Evolutionary conservation across 2,329 filamentous ascomycete species (phyloP), one percentile per base, ranked within the genome.

Genomic region (Pseudopyricularia javanii): DNA sequence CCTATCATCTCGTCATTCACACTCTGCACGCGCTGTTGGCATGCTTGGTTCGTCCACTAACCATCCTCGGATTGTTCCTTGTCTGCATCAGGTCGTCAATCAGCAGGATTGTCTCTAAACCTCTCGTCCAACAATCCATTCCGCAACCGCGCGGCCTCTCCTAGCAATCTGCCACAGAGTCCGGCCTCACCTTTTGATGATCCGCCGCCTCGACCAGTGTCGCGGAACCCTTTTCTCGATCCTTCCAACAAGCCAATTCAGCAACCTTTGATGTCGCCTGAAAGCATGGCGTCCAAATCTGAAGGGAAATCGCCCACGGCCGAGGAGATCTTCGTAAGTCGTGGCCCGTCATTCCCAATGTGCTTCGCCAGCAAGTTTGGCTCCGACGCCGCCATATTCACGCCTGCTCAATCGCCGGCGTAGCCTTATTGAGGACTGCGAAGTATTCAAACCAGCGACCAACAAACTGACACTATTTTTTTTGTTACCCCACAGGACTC

Each of bases 81-180:
- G 57, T 55, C 53, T 54, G 55, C 60, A 62, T 66, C 66, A 71
- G 70, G 67, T 61, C 68, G 68, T 60, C 74, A 70, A 58, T 76
- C 78, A 60, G 67, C 76, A 58, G 75, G 74, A 59, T 72, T 85
- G 64, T 72, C 78, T 53, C 71, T 85, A 66, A 85, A 82, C 68
- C 78, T 90, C 63, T 83, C 83, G 67, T 90, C 86, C 66, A 90
- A 90, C 76, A 91, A 91, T 65, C 86, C 86, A 57, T 91, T 81
- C 62, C 83, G 86, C 72, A 88, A 88, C 68, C 81, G 84, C 63
- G 80, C 83, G 58, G 73, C 74, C 35, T 87, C 85, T 57, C 83
- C 79, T 50, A 65, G 69, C 52, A 66, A 62, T 57, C 60, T 67
- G 69, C 66, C 71, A 70, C 59, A 56, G 22, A 61, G 57, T 51